These are phyloP conservation scores for Cotoneaster glaucophyllus DNA, from an alignment of 306 rosid species.

Conservation along the genomic window DNA sequence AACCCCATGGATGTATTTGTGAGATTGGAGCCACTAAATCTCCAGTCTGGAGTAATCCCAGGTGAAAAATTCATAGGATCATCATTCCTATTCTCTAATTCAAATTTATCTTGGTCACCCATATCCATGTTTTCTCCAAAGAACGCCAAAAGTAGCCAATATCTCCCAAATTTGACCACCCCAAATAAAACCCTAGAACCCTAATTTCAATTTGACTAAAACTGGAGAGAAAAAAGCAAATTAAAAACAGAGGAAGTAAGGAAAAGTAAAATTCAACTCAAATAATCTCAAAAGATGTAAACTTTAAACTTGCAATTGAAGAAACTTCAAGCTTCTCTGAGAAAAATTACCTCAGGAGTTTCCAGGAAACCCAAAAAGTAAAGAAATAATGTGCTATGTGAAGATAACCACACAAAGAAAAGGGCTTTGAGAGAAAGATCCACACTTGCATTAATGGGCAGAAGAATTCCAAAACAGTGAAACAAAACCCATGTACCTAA, in stretches of 20 bases:
- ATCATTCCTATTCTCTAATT: slow-evolving; percentile 51
- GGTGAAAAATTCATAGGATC: slow-evolving; percentile 60
- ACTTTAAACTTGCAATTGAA: slow-evolving; percentile 14
- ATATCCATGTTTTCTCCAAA: slow-evolving; percentile 46
- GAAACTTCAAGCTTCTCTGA: slow-evolving; percentile 12
- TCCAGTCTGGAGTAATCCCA: slow-evolving; percentile 66
- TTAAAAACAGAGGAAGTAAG: background rate
- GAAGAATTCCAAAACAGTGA: slow-evolving; percentile 20
- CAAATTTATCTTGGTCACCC: slow-evolving; percentile 68
- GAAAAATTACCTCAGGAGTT: background rate
- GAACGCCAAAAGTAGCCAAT: slow-evolving; percentile 27
- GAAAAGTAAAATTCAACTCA: slow-evolving; percentile 7
- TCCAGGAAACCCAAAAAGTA: slow-evolving; percentile 3
- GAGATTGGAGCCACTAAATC: slow-evolving; percentile 54
- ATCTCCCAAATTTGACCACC: slow-evolving; percentile 20
- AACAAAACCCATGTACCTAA: slow-evolving; percentile 35
- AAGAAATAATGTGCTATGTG: background rate
- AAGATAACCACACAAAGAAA: slow-evolving; percentile 8
- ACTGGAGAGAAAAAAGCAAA: background rate
- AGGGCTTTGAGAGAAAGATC: slow-evolving; percentile 12
- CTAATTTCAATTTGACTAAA: slow-evolving; percentile 4
- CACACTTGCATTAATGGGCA: slow-evolving; percentile 29
- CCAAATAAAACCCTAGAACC: background rate
- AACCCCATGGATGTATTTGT: slow-evolving; percentile 52
- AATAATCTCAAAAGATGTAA: slow-evolving; percentile 7